These are phyloP conservation scores for Sequoia sempervirens DNA, from an alignment of 75 land plant species.

Conservation along the genomic window DNA sequence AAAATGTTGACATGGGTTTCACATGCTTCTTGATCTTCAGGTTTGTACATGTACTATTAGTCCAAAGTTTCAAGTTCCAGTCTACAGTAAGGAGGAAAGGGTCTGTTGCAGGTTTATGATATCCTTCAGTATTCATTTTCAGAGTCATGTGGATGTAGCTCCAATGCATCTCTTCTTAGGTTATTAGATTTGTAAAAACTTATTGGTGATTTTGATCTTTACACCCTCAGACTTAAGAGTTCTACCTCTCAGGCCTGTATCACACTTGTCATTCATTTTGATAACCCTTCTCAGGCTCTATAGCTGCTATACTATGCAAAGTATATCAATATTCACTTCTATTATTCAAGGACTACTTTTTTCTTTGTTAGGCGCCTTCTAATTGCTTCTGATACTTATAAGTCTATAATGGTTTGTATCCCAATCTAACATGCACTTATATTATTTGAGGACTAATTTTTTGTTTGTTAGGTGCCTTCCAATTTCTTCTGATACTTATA, in stretches of 20 bases:
- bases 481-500: not conserved
- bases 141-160: not conserved
- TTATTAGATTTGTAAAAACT: not conserved
- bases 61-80: too few relatives aligned
- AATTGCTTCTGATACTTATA: not conserved
- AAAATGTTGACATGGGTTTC: not conserved
- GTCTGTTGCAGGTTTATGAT: not conserved
- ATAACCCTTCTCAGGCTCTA: not conserved
- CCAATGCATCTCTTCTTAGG: not conserved
- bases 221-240: not conserved
- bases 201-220: not conserved
- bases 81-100: not conserved
- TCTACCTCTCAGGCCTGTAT: not conserved
- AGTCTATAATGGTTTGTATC: constrained; percentile 3
- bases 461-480: not conserved
- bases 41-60: too few relatives aligned
- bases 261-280: not conserved
- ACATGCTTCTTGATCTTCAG: not conserved
- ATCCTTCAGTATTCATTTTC: constrained; percentile 1
- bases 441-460: not conserved
- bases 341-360: not conserved
- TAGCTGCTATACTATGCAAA: not conserved
- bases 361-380: not conserved
- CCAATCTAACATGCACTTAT: not conserved
- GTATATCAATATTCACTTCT: not conserved